Evolutionary conservation across 345 rosid species (phyloP).

Genomic region (Heritiera littoralis): DNA sequence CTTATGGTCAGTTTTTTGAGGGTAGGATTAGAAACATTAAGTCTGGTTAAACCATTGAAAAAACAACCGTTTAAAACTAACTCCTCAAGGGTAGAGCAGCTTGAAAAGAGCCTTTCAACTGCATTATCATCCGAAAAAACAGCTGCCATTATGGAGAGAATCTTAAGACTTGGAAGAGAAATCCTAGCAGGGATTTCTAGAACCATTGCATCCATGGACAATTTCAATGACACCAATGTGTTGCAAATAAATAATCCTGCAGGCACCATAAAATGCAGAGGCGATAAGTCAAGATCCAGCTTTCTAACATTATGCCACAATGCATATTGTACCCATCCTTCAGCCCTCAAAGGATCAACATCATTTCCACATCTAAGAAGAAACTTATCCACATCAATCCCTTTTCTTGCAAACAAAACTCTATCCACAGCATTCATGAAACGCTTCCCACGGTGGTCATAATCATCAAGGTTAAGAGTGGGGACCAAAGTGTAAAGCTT

Average conservation of each 20-base stretch:
- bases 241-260: not conserved
- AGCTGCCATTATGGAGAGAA: not conserved
- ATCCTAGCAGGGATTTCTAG: not conserved
- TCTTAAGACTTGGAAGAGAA: not conserved
- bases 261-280: not conserved
- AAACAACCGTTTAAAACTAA: not conserved
- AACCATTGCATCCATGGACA: not conserved
- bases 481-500: not conserved
- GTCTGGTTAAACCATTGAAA: not conserved
- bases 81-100: slow-evolving; percentile 14
- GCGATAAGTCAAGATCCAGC: not conserved
- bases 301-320: not conserved
- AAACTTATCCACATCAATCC: not conserved
- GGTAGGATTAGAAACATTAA: not conserved
- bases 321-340: not conserved
- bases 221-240: not conserved
- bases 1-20: not conserved
- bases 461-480: not conserved
- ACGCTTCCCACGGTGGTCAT: no score
- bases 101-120: not conserved
- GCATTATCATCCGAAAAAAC: not conserved
- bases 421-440: not conserved
- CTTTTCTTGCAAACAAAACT: not conserved
- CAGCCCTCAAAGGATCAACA: not conserved
- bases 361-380: not conserved